Conservation (phyloP, 441 rosid genomes). For the Corymbia citriodora region DNA sequence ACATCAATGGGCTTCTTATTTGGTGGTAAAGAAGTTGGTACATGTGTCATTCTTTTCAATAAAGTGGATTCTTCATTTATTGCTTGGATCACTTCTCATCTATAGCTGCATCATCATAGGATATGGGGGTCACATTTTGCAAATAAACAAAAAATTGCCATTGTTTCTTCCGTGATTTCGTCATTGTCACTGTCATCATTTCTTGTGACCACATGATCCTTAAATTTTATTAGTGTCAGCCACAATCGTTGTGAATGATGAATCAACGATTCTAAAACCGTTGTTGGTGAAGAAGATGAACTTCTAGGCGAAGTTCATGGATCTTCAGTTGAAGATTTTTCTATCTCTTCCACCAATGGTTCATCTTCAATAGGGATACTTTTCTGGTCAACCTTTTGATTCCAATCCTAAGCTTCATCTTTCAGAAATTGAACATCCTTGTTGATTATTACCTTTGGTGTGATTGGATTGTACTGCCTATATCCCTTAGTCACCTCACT, state of each 20-base stretch:
- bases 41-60: neutral
- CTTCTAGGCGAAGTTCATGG: neutral
- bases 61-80: neutral
- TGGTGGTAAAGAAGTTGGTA: neutral
- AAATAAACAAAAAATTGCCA: neutral
- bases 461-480: neutral
- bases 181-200: neutral
- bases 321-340: neutral
- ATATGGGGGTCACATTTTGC: neutral
- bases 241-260: fast-evolving
- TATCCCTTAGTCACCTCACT: neutral
- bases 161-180: neutral
- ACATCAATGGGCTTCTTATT: neutral
- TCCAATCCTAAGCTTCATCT: neutral
- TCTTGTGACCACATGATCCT: neutral
- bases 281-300: neutral
- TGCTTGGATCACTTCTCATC: neutral
- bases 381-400: neutral
- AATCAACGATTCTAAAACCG: fast-evolving
- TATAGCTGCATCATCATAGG: neutral
- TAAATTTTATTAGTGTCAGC: neutral
- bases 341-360: neutral
- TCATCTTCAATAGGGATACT: neutral
- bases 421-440: neutral
- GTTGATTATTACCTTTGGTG: neutral